Evolutionary conservation across 169 alveolate genomes (phyloP), one percentile per base, ranked within the genome.

Genomic region (Eimeria necatrix): DNA sequence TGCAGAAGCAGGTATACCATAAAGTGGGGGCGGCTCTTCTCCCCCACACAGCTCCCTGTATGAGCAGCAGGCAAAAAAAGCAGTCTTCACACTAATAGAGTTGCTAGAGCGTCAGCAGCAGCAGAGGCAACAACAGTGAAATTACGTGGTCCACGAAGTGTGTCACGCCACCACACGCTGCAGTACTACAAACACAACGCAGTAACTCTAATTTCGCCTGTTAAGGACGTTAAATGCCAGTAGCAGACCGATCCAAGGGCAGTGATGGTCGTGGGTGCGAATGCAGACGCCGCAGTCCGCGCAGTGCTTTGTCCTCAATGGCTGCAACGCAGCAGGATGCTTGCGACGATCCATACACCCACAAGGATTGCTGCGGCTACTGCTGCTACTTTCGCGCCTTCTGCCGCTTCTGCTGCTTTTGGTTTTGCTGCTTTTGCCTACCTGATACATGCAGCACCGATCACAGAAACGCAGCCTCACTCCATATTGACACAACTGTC

Each of bases 221-320:
- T 32, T 0, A 32, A 32, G 2, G 41, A 32, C 41, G 41, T 32
- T 32, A 32, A 32, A 32, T 32, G 41, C 41, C 73, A 61, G 85
- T 53, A 74, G 85, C 85, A 74, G 68, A 24, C 98, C 98, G 22
- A 98, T 96, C 98, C 99, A 98, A 26, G 99, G 99, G 91, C 99
- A 98, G 89, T 98, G 99, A 93, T 98, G 99, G 93, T 98, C 99
- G 93, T 96, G 98, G 10, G 98, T 97, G 9, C 98, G 97, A 4
- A 97, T 97, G 91, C 99, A 98, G 85, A 97, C 94, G 46, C 97
- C 98, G 88, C 99, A 98, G 22, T 96, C 90, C 48, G 96, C 89
- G 95, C 99, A 98, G 89, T 98, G 99, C 86, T 97, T 97, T 49
- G 98, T 95, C 92, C 98, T 81, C 61, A 97, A 70, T 4, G 98